These are phyloP conservation scores for Neurospora sp. DNA, from an alignment of 495 filamentous ascomycete genomes.

Conservation along the genomic window DNA sequence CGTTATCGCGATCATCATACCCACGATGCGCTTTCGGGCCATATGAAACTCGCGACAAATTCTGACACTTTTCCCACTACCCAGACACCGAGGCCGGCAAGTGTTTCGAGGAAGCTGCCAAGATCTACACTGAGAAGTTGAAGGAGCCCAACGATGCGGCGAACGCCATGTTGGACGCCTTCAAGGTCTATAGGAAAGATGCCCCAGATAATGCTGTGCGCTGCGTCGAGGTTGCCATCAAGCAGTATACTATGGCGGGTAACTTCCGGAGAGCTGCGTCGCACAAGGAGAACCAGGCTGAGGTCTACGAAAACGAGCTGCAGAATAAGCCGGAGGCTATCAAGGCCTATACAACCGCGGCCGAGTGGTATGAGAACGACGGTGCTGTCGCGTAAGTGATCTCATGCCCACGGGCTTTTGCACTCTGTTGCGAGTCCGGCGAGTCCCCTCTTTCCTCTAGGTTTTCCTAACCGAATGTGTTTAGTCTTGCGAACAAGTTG, in stretches of 20 bases:
- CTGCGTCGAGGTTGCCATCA: constrained; percentile 63
- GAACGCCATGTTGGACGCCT: constrained; percentile 61
- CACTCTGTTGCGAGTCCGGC: neutral
- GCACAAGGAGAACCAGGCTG: constrained; percentile 75
- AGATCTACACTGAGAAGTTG: constrained; percentile 62
- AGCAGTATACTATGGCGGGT: constrained; percentile 70
- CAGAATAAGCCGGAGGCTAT: constrained; percentile 66
- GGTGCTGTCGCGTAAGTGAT: constrained; percentile 69
- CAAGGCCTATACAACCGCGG: constrained; percentile 70
- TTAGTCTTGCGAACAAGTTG: constrained; percentile 77
- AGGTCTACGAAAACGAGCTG: constrained; percentile 71
- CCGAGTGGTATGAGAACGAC: constrained; percentile 78
- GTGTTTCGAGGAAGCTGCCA: constrained; percentile 69
- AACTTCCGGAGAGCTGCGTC: constrained; percentile 83
- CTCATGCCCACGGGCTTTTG: neutral
- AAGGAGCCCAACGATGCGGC: constrained; percentile 86
- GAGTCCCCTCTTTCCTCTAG: neutral
- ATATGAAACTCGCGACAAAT: neutral
- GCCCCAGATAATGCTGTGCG: constrained; percentile 69
- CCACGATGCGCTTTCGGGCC: neutral
- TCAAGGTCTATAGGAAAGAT: constrained; percentile 76
- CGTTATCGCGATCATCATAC: constrained; percentile 2
- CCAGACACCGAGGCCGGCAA: constrained; percentile 71
- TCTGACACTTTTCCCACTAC: neutral
- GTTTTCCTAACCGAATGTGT: neutral